These are phyloP conservation scores for Hagleromyces aurorensis DNA, from an alignment of 805 yeast genomes.

Conservation along the genomic window DNA sequence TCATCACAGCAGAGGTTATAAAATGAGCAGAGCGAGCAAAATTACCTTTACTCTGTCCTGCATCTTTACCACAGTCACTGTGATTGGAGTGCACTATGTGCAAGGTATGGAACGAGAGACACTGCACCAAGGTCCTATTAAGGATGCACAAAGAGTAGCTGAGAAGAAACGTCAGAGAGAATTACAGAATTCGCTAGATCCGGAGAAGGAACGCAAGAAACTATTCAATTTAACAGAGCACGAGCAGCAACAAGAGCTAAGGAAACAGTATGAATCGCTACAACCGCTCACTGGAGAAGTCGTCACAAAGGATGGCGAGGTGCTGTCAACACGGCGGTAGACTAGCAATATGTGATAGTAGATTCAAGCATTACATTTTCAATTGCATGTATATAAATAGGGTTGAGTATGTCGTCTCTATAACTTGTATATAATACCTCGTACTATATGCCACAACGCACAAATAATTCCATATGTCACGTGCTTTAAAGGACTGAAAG, in stretches of 20 bases:
- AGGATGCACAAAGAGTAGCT: constrained; percentile 62
- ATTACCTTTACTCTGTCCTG: constrained; percentile 58
- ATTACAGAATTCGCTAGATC: constrained; percentile 18
- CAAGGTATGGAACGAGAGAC: constrained; percentile 66
- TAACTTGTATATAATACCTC: too few relatives aligned
- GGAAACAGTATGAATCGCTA: constrained; percentile 44
- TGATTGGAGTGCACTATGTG: constrained; percentile 59
- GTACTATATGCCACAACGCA: too few relatives aligned
- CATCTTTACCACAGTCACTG: constrained; percentile 48
- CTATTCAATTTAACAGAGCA: constrained; percentile 56
- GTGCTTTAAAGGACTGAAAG: too few relatives aligned
- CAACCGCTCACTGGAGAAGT: constrained; percentile 60
- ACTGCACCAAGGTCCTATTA: constrained; percentile 74
- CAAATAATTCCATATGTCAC: too few relatives aligned
- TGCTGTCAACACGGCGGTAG: too few relatives aligned
- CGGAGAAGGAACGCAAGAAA: constrained; percentile 38
- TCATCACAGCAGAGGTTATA: too few relatives aligned
- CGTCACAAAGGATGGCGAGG: constrained; percentile 35
- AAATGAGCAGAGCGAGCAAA: constrained; percentile 76
- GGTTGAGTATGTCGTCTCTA: too few relatives aligned
- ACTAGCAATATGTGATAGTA: too few relatives aligned
- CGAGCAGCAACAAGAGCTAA: constrained; percentile 52
- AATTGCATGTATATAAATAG: too few relatives aligned
- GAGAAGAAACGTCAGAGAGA: constrained; percentile 32
- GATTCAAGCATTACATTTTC: too few relatives aligned